Conservation (phyloP, 148 eudicot genomes). For the Diospyros kaki region DNA sequence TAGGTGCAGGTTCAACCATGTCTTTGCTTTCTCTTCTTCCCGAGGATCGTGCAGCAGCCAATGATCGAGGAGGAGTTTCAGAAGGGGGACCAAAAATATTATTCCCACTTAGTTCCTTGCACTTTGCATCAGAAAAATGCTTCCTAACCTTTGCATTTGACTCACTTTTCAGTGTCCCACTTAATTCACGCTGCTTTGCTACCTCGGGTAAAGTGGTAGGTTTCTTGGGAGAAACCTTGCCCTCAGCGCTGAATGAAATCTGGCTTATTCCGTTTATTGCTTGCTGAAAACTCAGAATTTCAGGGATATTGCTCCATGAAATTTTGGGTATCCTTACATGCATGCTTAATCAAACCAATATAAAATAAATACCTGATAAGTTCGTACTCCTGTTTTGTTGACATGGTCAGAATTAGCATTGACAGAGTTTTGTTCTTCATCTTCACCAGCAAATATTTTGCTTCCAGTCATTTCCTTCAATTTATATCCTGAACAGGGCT, state of each 20-base stretch:
- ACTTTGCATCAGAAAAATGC: slow-evolving; percentile 74
- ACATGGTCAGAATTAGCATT: slow-evolving; percentile 23
- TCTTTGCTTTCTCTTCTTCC: slow-evolving; percentile 52
- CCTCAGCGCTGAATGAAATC: slow-evolving; percentile 76
- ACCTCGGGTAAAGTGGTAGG: slow-evolving; percentile 75
- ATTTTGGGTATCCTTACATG: neutral
- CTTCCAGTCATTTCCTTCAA: slow-evolving; percentile 89
- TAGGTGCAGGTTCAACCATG: slow-evolving; percentile 80
- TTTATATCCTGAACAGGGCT: slow-evolving; percentile 87
- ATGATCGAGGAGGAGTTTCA: slow-evolving; percentile 67
- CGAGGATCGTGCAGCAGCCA: slow-evolving; percentile 64
- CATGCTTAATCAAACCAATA: neutral
- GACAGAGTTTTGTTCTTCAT: slow-evolving; percentile 44
- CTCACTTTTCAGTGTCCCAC: slow-evolving; percentile 69
- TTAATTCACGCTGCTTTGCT: slow-evolving; percentile 92
- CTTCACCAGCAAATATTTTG: slow-evolving; percentile 70
- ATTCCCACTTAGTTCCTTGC: slow-evolving; percentile 91
- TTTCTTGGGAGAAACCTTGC: slow-evolving; percentile 69
- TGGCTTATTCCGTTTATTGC: slow-evolving; percentile 79
- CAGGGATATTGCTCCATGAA: neutral
- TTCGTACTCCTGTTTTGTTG: slow-evolving; percentile 61
- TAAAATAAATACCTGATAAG: slow-evolving; percentile 57
- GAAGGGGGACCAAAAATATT: slow-evolving; percentile 90
- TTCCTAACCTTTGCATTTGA: slow-evolving; percentile 48
- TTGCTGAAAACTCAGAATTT: slow-evolving; percentile 46